Evolutionary conservation across 768 basidiomycete species (phyloP).

Genomic region (Hericium rajendrae): DNA sequence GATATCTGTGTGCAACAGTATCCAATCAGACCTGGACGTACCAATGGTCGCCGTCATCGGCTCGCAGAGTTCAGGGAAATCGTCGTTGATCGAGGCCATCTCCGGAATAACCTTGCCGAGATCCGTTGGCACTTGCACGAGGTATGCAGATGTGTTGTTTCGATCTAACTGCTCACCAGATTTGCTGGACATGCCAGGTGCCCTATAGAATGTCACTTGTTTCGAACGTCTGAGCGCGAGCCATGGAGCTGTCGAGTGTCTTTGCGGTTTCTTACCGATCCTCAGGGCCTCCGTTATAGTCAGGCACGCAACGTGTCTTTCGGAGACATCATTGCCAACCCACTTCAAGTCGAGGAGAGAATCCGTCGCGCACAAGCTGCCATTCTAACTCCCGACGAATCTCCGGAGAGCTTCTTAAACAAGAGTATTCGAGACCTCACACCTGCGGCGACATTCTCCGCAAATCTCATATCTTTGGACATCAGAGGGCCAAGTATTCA

Average conservation of each 20-base stretch:
- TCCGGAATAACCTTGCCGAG: conserved; percentile 18
- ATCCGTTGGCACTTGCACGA: conserved; percentile 20
- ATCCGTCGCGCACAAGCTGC: conserved; percentile 59
- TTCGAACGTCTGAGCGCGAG: neutral
- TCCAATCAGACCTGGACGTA: conserved; percentile 16
- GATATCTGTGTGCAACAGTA: neutral
- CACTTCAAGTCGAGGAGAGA: conserved; percentile 50
- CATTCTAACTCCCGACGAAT: conserved; percentile 46
- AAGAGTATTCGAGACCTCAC: conserved; percentile 21
- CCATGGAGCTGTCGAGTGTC: conserved; percentile 18
- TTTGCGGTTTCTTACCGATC: conserved; percentile 22
- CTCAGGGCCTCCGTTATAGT: conserved; percentile 25
- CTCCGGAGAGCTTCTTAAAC: conserved; percentile 29
- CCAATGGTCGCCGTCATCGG: conserved; percentile 22
- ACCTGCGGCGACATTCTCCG: conserved; percentile 24
- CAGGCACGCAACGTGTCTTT: conserved; percentile 17
- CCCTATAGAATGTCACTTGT: conserved; percentile 11
- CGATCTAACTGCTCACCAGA: neutral
- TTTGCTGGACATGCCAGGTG: neutral
- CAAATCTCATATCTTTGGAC: conserved; percentile 26
- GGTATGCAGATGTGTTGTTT: conserved; percentile 9
- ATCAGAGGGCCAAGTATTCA: conserved; percentile 27
- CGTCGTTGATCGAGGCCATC: conserved; percentile 23
- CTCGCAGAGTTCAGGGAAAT: conserved; percentile 24
- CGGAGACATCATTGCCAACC: conserved; percentile 34